Evolutionary conservation across 2,329 filamentous ascomycete species (phyloP).

Genomic region (Xylaria sp.): DNA sequence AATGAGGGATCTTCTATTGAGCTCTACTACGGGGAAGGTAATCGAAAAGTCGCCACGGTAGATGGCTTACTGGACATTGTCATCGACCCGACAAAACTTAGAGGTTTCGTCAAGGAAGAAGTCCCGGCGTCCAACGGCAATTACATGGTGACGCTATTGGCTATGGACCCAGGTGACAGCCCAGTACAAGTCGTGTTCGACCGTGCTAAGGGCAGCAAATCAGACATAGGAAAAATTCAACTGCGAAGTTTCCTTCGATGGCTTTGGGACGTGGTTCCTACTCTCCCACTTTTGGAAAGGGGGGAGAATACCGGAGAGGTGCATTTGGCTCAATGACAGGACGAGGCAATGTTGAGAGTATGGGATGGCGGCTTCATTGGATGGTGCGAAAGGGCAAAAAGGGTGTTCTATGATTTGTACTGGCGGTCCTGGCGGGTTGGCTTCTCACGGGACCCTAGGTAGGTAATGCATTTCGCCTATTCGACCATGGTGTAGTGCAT

Average conservation of each 20-base stretch:
- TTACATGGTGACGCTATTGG: slow-evolving; percentile 31
- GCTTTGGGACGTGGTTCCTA: slow-evolving; percentile 39
- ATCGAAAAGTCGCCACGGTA: slow-evolving; percentile 29
- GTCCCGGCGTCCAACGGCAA: slow-evolving; percentile 37
- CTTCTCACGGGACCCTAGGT: too few relatives aligned
- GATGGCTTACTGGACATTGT: slow-evolving; percentile 27
- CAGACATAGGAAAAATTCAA: slow-evolving; percentile 42
- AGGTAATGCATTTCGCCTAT: too few relatives aligned
- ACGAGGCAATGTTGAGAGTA: background rate
- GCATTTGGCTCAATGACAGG: background rate
- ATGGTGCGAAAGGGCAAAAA: background rate
- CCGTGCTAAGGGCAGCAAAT: slow-evolving; percentile 37
- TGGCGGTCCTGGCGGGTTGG: too few relatives aligned
- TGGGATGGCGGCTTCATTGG: background rate
- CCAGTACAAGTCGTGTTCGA: slow-evolving; percentile 41
- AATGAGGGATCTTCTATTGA: slow-evolving; percentile 28
- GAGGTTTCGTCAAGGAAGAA: slow-evolving; percentile 33
- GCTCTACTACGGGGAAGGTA: slow-evolving; percentile 40
- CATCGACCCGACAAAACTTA: slow-evolving; percentile 40
- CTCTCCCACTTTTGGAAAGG: slow-evolving; percentile 36
- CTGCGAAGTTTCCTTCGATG: slow-evolving; percentile 42
- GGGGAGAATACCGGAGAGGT: too few relatives aligned
- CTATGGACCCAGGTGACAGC: slow-evolving; percentile 6
- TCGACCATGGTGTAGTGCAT: too few relatives aligned
- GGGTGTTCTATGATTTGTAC: background rate